Evolutionary conservation across 2,329 filamentous ascomycete species (phyloP), one percentile per base, ranked within the genome.

Genomic region (Penicillium expansum): DNA sequence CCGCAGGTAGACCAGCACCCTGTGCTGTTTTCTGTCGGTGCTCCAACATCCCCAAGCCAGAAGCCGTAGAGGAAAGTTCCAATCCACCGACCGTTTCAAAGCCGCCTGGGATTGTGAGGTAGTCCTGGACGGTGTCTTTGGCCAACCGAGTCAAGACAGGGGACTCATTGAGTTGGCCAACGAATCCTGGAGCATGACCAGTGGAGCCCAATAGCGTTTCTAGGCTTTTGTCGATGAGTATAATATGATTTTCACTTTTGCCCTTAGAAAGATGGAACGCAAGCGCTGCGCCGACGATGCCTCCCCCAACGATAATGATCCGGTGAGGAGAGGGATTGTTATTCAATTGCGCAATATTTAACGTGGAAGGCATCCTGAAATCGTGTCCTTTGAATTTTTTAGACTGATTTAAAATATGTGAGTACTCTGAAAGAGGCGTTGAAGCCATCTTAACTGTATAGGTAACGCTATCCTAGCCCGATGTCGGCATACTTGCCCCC

Each of bases 161-260:
- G 8, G 67, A 70, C 42, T 72, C 69, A 39, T 74, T 74, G 52
- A 68, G 70, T 53, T 74, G 70, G 22, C 71, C 72, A 6, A 74
- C 63, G 27, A 74, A 72, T 1, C 71, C 71, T 6, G 72, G 72
- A 4, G 72, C 71, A 52, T 69, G 61, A 16, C 68, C 68, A 0
- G 71, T 75, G 9, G 73, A 75, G 7, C 71, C 71, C 14, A 63
- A 55, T 6, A 68, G 50, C 0, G 58, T 43, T 6, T 59, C 57
- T 8, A 71, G 57, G 9, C 67, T 69, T 55, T 67, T 67, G 30
- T 72, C 70, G 35, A 71, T 56, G 32, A 70, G 51, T 10, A 66
- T 43, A 2, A 72, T 55, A 22, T 67, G 58, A 14, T 37, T 37
- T 29, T 47, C 43, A 22, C 18, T 43, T 7, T 64, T 56, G 18